Conservation (phyloP, 2,329 filamentous ascomycete species). For the Teratosphaeria gauchensis region DNA sequence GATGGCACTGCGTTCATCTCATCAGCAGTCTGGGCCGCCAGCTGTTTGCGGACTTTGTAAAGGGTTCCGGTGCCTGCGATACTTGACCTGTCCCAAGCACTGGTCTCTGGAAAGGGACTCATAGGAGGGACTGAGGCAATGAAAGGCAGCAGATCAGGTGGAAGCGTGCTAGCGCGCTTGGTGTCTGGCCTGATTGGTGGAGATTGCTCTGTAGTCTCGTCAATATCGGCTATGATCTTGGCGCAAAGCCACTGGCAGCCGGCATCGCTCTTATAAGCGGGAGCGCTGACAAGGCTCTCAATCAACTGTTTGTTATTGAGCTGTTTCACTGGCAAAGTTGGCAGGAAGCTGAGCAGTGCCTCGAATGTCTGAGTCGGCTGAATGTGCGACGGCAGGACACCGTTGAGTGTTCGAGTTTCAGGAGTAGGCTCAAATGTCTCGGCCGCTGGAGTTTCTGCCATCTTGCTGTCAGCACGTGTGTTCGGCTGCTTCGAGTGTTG, state of each 20-base stretch:
- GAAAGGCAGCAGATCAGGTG: neutral
- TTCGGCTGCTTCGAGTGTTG: neutral
- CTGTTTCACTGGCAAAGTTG: neutral
- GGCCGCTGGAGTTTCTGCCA: neutral
- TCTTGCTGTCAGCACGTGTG: neutral
- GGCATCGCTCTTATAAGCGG: neutral
- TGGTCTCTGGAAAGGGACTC: neutral
- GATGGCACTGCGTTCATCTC: neutral
- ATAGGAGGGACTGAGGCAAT: neutral
- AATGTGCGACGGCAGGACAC: neutral
- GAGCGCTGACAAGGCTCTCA: neutral
- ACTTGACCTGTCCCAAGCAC: neutral
- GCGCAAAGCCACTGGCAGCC: neutral
- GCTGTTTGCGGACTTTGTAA: neutral
- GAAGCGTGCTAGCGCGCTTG: neutral
- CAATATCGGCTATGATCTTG: neutral
- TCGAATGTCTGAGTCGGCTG: neutral
- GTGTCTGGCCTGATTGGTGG: neutral
- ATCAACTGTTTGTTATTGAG: neutral
- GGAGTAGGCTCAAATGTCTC: neutral
- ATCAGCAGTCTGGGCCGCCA: neutral
- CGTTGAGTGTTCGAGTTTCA: neutral
- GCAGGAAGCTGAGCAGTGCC: neutral
- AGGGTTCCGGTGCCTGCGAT: neutral
- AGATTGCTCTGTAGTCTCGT: neutral